Evolutionary conservation across 805 yeast species (phyloP), one percentile per base, ranked within the genome.

Genomic region (Ascoidea tarda): DNA sequence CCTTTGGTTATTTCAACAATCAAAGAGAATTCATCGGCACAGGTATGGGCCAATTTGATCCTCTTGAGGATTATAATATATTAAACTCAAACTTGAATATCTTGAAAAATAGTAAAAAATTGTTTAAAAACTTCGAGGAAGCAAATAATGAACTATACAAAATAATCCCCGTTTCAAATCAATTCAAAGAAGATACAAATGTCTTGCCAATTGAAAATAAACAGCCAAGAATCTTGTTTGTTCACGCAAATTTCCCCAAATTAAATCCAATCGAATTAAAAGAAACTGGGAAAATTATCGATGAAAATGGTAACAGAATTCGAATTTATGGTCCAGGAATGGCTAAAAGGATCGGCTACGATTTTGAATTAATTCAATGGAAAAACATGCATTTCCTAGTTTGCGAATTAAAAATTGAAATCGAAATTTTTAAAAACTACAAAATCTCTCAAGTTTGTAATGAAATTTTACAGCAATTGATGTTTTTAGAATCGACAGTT

Each of bases 191-290:
- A 31, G 47, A 57, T 12, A 52, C 52, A 21, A 60, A 59, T 46
- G 54, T 55, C 5, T 32, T 60, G 14, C 56, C 55, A 33, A 53
- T 53, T 8, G 46, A 53, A 3, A 48, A 51, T 6, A 59, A 57
- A 49, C 59, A 53, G n/a, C 71, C 73, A 49, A 59, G 60, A 46
- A 61, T 68, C 16, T 59, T 80, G 54, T 82, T 82, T 59, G 74
- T 81, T 50, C 88, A 82, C 61, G 78, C 85, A 44, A 82, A 82
- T 61, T 76, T 72, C 66, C 87, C 87, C 6, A 82, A 82, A 62
- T 64, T 82, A 54, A 78, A 82, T 59, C 87, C 87, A 1, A 75
- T 81, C 71, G 65, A 66, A 14, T 68, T 82, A 55, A 72, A 69
- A 53, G 54, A 60, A n/a, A 68, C 68, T 5, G 71, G 70, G 2